phyloP scores from a whole-genome alignment of 352 stramenopile species.

The Phytophthora foliorum region DNA sequence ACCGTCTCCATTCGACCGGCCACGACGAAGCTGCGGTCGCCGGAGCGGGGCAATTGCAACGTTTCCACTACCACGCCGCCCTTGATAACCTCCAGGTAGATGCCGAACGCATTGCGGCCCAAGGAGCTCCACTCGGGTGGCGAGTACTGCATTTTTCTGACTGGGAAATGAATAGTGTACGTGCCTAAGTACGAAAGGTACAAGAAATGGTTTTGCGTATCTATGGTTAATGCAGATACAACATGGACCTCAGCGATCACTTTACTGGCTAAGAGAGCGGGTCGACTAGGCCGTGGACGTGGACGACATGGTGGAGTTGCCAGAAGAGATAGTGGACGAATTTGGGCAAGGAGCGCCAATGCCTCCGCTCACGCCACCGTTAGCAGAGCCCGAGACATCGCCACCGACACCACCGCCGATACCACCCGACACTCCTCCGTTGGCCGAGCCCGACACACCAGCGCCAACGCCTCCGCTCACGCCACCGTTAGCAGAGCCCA shows the following conservation, averaged over 20 bases:
- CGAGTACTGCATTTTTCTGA: conserved; percentile 42
- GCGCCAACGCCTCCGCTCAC: not conserved
- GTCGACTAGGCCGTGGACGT: not conserved
- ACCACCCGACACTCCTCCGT: not conserved
- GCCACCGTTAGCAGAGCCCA: not conserved
- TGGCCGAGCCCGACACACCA: not conserved
- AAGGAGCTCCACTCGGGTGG: conserved; percentile 59
- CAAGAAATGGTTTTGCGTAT: not conserved
- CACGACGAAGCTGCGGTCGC: conserved; percentile 56
- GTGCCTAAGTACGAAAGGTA: not conserved
- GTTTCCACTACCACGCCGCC: conserved; percentile 62
- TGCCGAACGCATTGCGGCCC: conserved; percentile 58
- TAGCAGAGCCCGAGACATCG: conserved; percentile 3
- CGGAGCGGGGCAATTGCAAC: conserved; percentile 41
- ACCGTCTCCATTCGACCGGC: conserved; percentile 63
- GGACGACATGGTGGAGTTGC: not conserved
- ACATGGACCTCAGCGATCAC: too few relatives aligned
- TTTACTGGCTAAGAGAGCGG: conserved; percentile 8
- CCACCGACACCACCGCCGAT: not conserved
- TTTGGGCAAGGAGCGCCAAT: not conserved
- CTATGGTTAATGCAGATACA: too few relatives aligned
- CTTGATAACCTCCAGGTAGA: conserved; percentile 84
- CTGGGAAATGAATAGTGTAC: not conserved
- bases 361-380: conserved; percentile 10
- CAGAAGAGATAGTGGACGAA: not conserved